Evolutionary conservation across 306 rosid species (phyloP), one percentile per base, ranked within the genome.

Genomic region (Cucumis melo): DNA sequence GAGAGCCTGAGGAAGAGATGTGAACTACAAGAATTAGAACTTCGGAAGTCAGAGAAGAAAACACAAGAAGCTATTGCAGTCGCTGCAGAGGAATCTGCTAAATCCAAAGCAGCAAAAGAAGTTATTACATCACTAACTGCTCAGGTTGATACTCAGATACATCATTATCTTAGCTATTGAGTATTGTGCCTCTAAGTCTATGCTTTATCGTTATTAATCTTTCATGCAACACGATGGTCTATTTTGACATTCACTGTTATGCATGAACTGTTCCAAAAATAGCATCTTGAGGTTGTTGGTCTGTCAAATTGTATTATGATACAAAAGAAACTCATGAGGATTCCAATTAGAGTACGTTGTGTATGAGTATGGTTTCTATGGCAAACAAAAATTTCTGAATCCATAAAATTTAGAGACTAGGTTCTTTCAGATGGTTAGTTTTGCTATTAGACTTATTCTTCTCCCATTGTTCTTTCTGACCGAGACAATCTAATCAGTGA

Each of bases 91-190:
- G 98, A 92, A 86, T 84, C 89, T 77, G 80, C 87, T 64, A 95
- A 86, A 86, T 89, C 92, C 81, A 92, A 87, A 86, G 92, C 91
- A 8, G 98, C 98, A 68, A 95, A 95, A 87, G 98, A 92, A 88
- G 98, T 95, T 77, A 92, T 90, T 80, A 95, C 86, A 80, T 91
- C 96, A 0, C 97, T 95, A 55, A 92, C 98, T 56, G 91, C 96
- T 50, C 92, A 92, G 86, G 98, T 95, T 81, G 79, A 82, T 80
- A 32, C 73, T 75, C 29, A 80, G 63, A 70, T 75, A 58, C 54
- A 42, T 38, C 76, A 17, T 54, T 61, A 24, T 46, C 79, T 27
- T 76, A 21, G 6, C 9, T 42, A 21, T 17, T 6, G 54, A 65
- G 54, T 23, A 64, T 51, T n/a, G 11, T 67, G 13, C 8, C 39